Base-by-base conservation (phyloP, 768 basidiomycete genomes). In the Gymnopilus junonius region DNA sequence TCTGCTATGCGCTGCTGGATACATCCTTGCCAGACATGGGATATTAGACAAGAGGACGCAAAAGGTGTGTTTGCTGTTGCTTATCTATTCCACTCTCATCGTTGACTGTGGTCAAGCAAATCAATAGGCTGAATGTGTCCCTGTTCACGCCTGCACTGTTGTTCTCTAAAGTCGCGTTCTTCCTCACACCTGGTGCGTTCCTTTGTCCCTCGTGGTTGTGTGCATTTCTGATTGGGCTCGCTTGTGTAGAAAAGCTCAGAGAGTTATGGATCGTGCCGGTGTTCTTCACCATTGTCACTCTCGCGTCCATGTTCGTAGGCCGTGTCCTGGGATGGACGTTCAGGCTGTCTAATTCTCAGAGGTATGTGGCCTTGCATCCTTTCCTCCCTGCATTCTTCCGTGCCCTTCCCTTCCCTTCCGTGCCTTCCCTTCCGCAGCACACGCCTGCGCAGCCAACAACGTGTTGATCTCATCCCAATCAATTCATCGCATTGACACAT, bases 111-210 rank as follows among this genome's bases (percentile, higher is more conserved):
- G 40, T n/a, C 15, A 69, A 92, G 91, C 85, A 87, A 84, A 78
- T 94, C 20, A 94, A 94, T 69, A 82, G 85, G 21, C 77, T 97
- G 56, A 97, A 96, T 74, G 87, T 97, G 23, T 91, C 91, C 0
- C 85, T 98, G 32, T 97, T 98, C 78, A 94, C 92, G 0, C 92
- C 93, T 0, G 89, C 91, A 0, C 85, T 96, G 6, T 80, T 97
- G 32, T 96, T 97, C 77, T 95, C 93, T 12, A 99, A 97, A 78
- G 95, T 99, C 21, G 97, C 96, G 0, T 97, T 96, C 79, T 93
- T 91, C 73, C 75, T 95, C 42, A 87, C 91, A 0, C 95, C 96
- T 73, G 85, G 91, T 86, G 23, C 8, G 58, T 45, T 6, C 20
- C 31, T n/a, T 11, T 51, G 27, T 56, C n/a, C 23, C 34, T 10